Percentiles rank a stretch among this genome's conserved stretches.
Evolutionary conservation across 2,329 filamentous ascomycete genomes (phyloP).

Genomic region (Fusarium cyanostomum): DNA sequence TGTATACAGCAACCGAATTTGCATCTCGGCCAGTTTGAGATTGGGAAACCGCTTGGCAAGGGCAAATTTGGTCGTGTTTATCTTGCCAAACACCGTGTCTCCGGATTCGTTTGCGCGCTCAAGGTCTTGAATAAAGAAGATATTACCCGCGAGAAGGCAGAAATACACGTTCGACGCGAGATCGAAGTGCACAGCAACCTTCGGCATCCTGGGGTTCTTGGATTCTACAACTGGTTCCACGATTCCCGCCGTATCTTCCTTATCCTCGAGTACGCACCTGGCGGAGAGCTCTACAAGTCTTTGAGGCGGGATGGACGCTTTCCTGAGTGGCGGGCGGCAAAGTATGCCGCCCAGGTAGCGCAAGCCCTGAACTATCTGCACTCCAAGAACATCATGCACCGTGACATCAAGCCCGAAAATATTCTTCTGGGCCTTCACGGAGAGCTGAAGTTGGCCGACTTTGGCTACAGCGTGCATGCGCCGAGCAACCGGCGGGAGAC

Average conservation of each 20-base stretch:
- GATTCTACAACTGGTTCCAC: conserved; percentile 76
- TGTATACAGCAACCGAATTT: no score
- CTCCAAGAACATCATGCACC: not conserved
- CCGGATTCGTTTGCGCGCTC: conserved; percentile 75
- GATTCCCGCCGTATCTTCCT: conserved; percentile 77
- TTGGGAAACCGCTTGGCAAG: conserved; percentile 76
- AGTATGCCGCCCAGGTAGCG: conserved; percentile 79
- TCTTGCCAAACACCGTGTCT: conserved; percentile 71
- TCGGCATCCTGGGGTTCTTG: conserved; percentile 71
- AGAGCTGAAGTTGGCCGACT: conserved; percentile 44
- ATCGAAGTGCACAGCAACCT: conserved; percentile 80
- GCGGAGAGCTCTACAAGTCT: conserved; percentile 76
- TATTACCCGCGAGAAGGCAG: conserved; percentile 70
- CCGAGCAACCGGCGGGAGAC: conserved; percentile 37
- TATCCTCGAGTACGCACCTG: conserved; percentile 73
- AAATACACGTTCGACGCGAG: conserved; percentile 76
- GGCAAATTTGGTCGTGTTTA: conserved; percentile 80
- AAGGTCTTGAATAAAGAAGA: conserved; percentile 78
- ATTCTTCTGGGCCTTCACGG: conserved; percentile 46
- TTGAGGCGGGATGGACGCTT: conserved; percentile 73
- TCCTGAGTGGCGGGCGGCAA: conserved; percentile 73
- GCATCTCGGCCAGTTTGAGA: conserved; percentile 73
- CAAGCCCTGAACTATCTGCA: conserved; percentile 43
- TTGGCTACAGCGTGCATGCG: conserved; percentile 44
- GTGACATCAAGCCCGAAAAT: conserved; percentile 48